Evolutionary conservation across 768 basidiomycete species (phyloP), one percentile per base, ranked within the genome.

Genomic region (Agaricus blazei): DNA sequence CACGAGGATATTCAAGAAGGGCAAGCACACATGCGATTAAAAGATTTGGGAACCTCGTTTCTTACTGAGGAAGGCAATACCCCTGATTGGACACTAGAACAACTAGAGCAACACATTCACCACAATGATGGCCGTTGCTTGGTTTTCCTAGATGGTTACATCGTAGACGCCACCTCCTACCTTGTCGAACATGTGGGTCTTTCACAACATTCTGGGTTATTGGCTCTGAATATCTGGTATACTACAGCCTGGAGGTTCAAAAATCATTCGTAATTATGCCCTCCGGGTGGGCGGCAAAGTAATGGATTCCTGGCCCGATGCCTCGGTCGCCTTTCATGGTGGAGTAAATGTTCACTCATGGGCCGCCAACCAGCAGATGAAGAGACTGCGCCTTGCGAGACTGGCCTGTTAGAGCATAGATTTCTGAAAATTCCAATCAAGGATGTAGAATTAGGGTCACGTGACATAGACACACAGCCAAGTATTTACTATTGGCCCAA

Each of bases 331-430:
- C 0, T 90, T 87, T 70, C 73, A 78, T 53, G 87, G 87, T 14
- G 87, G 87, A 12, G 69, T 88, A 62, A 92, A 90, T 63, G 82
- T 82, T 53, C 88, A 90, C 61, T 83, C 84, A 12, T 72, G 77
- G n/a, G 76, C 78, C 3, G 83, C 84, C 12, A 73, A 68, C 58
- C 70, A 68, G 60, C 69, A 74, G 43, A 74, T 85, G 76, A 59
- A 62, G n/a, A 71, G 77, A 46, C 62, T 84, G 38, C 68, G 76
- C 50, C 61, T 85, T 9, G 84, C 83, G 19, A 75, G 65, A 49
- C 23, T 49, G 29, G 9, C n/a, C 11, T 5, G 19, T 9, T 49
- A 36, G 14, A 36, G 9, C 14, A 8, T 5, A 31, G 19, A 28
- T 26, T 28, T 46, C 24, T 11, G 11, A 45, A 31, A 31, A 31